Evolutionary conservation across 2,329 filamentous ascomycete genomes (phyloP).

Genomic region (Verticillium isaacii): DNA sequence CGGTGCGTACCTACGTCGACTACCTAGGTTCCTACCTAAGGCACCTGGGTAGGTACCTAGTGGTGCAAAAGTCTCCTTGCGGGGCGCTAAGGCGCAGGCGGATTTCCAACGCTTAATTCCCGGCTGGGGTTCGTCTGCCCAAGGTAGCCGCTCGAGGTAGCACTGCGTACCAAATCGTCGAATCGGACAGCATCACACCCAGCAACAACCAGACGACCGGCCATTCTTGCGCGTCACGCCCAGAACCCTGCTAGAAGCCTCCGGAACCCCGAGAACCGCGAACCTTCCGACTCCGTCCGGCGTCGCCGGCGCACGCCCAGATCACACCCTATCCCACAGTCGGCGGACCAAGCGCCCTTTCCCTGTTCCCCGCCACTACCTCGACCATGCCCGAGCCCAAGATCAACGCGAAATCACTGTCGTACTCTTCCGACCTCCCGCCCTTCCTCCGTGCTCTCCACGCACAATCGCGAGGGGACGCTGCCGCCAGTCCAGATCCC

Average conservation of each 20-base stretch:
- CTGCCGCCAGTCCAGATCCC: constrained; percentile 46
- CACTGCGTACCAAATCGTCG: neutral
- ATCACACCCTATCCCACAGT: too few species aligned
- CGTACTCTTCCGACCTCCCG: constrained; percentile 56
- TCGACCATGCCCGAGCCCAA: constrained; percentile 42
- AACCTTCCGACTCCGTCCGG: too few species aligned
- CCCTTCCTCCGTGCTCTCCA: constrained; percentile 56
- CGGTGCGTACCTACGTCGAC: neutral
- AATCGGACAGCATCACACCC: neutral
- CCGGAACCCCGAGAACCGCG: too few species aligned
- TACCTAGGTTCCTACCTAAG: too few species aligned
- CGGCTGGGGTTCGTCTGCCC: too few species aligned
- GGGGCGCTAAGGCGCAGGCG: neutral
- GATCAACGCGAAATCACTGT: constrained; percentile 67
- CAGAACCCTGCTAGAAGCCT: neutral
- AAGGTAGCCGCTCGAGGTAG: neutral
- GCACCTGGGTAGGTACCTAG: too few species aligned
- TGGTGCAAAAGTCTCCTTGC: neutral
- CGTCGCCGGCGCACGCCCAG: too few species aligned
- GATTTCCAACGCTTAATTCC: neutral
- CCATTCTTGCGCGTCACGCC: neutral
- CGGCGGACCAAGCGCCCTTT: neutral
- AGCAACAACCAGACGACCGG: too few species aligned
- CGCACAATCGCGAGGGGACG: constrained; percentile 43
- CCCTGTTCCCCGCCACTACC: constrained; percentile 3